A percentile compares a stretch with the other conserved stretches of the same genome.
Conservation (phyloP, 495 filamentous ascomycete species). For the Aspergillus baeticus region DNA sequence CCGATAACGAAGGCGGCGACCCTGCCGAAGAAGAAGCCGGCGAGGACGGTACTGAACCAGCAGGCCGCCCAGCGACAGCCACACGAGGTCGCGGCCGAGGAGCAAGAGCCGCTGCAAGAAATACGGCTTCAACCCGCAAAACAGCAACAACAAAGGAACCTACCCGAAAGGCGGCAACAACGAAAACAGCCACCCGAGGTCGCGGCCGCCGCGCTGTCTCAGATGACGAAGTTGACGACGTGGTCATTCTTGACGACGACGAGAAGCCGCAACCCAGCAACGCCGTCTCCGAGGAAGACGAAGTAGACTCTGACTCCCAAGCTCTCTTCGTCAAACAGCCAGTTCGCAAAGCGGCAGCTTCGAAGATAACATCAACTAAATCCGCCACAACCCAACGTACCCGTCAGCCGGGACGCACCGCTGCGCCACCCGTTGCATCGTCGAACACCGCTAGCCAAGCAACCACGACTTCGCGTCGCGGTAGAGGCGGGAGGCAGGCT, state of each 20-base stretch:
- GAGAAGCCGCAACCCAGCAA: conserved; percentile 46
- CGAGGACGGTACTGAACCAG: conserved; percentile 35
- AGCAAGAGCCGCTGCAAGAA: conserved; percentile 39
- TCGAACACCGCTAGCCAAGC: conserved; percentile 33
- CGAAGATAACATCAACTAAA: neutral
- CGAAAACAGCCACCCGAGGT: conserved; percentile 27
- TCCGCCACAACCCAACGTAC: conserved; percentile 27
- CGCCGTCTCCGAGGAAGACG: conserved; percentile 34
- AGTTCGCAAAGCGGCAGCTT: conserved; percentile 30
- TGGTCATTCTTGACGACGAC: conserved; percentile 59
- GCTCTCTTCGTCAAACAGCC: conserved; percentile 55
- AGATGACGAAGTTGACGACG: conserved; percentile 61
- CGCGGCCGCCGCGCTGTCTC: conserved; percentile 50
- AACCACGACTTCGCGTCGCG: conserved; percentile 6
- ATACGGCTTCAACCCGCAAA: conserved; percentile 37
- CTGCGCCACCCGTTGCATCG: conserved; percentile 45
- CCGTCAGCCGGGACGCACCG: conserved; percentile 23
- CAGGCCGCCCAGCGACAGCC: conserved; percentile 30
- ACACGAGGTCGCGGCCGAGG: conserved; percentile 51
- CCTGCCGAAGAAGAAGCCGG: conserved; percentile 46
- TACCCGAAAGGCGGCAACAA: conserved; percentile 39
- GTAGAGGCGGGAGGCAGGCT: conserved; percentile 29
- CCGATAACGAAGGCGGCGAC: conserved; percentile 52
- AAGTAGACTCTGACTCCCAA: conserved; percentile 49
- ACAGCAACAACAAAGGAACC: conserved; percentile 39